These are phyloP conservation scores for Apiotrichum montevideense DNA, from an alignment of 1,284 basidiomycete genomes.

Conservation along the genomic window DNA sequence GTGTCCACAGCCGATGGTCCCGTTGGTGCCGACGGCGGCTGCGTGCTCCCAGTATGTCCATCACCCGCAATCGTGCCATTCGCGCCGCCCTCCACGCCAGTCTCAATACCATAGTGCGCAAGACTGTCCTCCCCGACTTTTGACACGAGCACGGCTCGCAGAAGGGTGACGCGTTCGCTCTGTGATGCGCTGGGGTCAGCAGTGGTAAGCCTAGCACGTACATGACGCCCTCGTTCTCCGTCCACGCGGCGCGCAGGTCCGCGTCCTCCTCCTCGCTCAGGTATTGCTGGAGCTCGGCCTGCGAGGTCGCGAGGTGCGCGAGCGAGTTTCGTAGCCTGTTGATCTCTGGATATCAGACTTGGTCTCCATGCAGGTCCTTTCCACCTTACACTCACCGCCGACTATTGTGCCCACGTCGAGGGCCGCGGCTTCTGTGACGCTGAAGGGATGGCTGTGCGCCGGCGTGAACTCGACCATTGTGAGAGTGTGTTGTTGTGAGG, in stretches of 20 bases:
- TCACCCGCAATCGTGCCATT: too few species aligned
- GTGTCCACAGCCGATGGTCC: too few species aligned
- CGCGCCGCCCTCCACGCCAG: background rate
- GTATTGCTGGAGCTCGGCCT: constrained; percentile 55
- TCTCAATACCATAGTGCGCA: constrained; percentile 34
- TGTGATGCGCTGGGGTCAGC: constrained; percentile 30
- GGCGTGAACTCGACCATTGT: too few species aligned
- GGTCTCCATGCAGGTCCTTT: background rate
- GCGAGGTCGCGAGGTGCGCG: constrained; percentile 58
- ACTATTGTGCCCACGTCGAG: constrained; percentile 63
- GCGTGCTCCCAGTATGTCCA: background rate
- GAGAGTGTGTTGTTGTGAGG: too few species aligned
- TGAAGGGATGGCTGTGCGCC: constrained; percentile 58
- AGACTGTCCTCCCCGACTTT: constrained; percentile 35
- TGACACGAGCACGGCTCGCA: constrained; percentile 28
- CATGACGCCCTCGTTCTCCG: constrained; percentile 57
- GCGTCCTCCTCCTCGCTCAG: constrained; percentile 41
- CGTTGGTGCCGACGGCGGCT: background rate
- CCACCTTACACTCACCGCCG: constrained; percentile 55
- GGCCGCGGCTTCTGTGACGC: constrained; percentile 58
- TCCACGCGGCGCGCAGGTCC: constrained; percentile 51
- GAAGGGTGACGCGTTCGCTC: constrained; percentile 31
- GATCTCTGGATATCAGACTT: constrained; percentile 56
- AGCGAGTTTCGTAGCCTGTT: constrained; percentile 67
- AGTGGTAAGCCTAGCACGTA: constrained; percentile 29